phyloP scores from a whole-genome alignment of 1,284 basidiomycete genomes.

The Gomphus sp. region DNA sequence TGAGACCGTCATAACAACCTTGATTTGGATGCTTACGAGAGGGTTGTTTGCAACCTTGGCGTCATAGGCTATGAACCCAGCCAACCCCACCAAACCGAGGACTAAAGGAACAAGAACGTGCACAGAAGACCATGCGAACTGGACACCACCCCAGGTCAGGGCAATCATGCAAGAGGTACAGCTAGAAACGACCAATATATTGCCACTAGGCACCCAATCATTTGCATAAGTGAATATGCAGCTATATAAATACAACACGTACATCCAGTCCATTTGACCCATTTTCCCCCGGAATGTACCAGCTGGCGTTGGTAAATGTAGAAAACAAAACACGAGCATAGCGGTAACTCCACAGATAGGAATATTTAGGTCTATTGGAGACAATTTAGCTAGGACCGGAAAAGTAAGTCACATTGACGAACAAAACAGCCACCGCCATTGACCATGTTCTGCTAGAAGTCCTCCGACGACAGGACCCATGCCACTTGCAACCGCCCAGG shows the following conservation, averaged over 20 bases:
- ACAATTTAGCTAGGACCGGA: too few species aligned
- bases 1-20: not conserved
- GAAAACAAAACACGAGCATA: slow-evolving; percentile 24
- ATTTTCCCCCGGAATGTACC: slow-evolving; percentile 21
- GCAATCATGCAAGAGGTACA: slow-evolving; percentile 4
- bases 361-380: slow-evolving; percentile 26
- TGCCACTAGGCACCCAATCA: slow-evolving; percentile 23
- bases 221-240: not conserved
- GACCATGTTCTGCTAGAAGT: too few species aligned
- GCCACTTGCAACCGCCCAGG: too few species aligned
- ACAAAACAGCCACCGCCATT: too few species aligned
- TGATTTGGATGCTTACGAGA: slow-evolving; percentile 6
- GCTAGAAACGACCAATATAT: slow-evolving; percentile 23
- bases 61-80: slow-evolving; percentile 9
- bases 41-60: not conserved
- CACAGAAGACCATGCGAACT: slow-evolving; percentile 5
- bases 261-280: slow-evolving; percentile 23
- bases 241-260: slow-evolving; percentile 8
- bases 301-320: slow-evolving; percentile 26
- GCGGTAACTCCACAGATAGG: slow-evolving; percentile 22
- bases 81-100: slow-evolving; percentile 4
- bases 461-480: too few species aligned
- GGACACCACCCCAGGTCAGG: slow-evolving; percentile 10
- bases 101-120: slow-evolving; percentile 9
- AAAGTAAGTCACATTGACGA: too few species aligned